Percentiles rank a stretch among this genome's conserved stretches.
Evolutionary conservation across 495 filamentous ascomycete species (phyloP).

Genomic region (Cercophora newfieldiana): DNA sequence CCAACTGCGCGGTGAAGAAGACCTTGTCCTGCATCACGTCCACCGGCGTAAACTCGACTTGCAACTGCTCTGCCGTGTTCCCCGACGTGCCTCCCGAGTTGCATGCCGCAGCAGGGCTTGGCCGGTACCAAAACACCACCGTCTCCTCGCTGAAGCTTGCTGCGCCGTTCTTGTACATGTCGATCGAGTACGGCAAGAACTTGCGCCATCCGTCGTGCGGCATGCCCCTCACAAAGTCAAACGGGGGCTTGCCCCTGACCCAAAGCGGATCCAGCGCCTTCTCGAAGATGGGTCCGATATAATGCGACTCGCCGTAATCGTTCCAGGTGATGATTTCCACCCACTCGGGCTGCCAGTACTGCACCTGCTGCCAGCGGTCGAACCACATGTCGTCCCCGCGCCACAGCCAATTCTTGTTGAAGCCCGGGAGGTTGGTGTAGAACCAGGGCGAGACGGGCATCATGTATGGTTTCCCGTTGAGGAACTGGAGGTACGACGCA

Average conservation of each 20-base stretch:
- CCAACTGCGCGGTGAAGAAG: constrained; percentile 40
- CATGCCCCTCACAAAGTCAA: constrained; percentile 32
- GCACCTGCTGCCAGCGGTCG: constrained; percentile 8
- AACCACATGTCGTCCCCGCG: constrained; percentile 59
- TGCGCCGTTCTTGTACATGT: constrained; percentile 48
- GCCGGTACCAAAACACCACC: constrained; percentile 62
- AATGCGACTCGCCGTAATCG: constrained; percentile 56
- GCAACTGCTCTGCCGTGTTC: constrained; percentile 22
- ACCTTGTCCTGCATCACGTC: constrained; percentile 39
- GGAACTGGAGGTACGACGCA: constrained; percentile 26
- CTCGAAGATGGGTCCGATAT: constrained; percentile 51
- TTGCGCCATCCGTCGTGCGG: constrained; percentile 57
- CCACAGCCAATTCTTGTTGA: constrained; percentile 13
- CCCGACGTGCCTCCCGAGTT: constrained; percentile 34
- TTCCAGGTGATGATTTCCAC: constrained; percentile 16
- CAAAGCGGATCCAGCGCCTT: constrained; percentile 45
- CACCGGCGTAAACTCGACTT: neutral
- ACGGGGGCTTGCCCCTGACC: constrained; percentile 38
- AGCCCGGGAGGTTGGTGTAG: constrained; percentile 55
- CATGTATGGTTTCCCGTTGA: constrained; percentile 36
- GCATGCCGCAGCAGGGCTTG: constrained; percentile 30
- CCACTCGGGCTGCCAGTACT: constrained; percentile 4
- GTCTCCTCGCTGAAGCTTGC: constrained; percentile 33
- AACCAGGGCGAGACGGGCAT: constrained; percentile 69
- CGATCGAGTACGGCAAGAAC: constrained; percentile 61